Evolutionary conservation across 495 filamentous ascomycete species (phyloP).

Genomic region (Tuber umbilicatum): DNA sequence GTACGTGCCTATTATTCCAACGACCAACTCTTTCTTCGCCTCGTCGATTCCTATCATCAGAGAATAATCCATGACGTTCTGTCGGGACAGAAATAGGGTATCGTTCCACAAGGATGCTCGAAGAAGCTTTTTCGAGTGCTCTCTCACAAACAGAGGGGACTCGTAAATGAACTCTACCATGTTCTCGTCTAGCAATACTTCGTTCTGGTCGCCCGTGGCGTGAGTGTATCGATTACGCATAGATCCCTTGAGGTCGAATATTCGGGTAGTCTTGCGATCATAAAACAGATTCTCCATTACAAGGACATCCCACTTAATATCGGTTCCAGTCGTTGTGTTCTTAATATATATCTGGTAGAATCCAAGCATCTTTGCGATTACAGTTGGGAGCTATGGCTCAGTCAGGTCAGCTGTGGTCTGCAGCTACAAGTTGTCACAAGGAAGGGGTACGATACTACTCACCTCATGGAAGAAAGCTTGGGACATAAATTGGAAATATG

Average conservation of each 20-base stretch:
- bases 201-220: slow-evolving; percentile 87
- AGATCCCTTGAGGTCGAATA: slow-evolving; percentile 95
- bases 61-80: slow-evolving; percentile 98
- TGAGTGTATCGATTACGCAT: slow-evolving; percentile 98
- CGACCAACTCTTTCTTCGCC: slow-evolving; percentile 75
- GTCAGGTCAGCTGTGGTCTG: not conserved
- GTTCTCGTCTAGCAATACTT: slow-evolving; percentile 96
- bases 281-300: slow-evolving; percentile 99
- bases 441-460: slow-evolving; percentile 1
- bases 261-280: slow-evolving; percentile 80
- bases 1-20: slow-evolving; percentile 69
- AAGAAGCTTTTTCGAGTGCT: slow-evolving; percentile 69
- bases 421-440: not conserved
- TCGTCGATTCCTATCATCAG: slow-evolving; percentile 98
- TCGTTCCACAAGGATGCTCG: slow-evolving; percentile 84
- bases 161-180: slow-evolving; percentile 99
- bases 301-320: slow-evolving; percentile 90
- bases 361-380: slow-evolving; percentile 98
- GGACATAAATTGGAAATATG: slow-evolving; percentile 95
- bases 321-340: slow-evolving; percentile 81
- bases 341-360: slow-evolving; percentile 97
- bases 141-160: slow-evolving; percentile 84
- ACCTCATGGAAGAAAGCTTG: slow-evolving; percentile 87
- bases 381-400: slow-evolving; percentile 60
- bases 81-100: slow-evolving; percentile 81